Conservation (phyloP, 495 filamentous ascomycete genomes). For the Penicillium crystallinum region DNA sequence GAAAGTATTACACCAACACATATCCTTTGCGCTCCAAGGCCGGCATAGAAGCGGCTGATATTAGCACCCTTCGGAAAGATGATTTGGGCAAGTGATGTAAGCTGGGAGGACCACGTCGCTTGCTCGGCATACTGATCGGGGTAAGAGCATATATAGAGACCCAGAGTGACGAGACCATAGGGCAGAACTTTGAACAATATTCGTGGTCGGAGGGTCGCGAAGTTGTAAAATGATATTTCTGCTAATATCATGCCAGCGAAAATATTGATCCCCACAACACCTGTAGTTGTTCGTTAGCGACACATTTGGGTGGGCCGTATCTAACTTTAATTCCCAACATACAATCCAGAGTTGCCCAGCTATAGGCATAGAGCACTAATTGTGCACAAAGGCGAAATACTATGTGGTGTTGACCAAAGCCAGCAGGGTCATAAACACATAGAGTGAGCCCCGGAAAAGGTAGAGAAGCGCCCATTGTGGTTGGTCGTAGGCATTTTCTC, state of each 20-base stretch:
- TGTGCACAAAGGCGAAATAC: slow-evolving; percentile 9
- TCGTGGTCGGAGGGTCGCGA: background rate
- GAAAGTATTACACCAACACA: slow-evolving; percentile 12
- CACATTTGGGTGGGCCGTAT: background rate
- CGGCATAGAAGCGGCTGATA: slow-evolving; percentile 6
- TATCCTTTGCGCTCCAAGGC: slow-evolving; percentile 11
- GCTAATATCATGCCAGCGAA: slow-evolving; percentile 14
- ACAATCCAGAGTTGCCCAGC: slow-evolving; percentile 8
- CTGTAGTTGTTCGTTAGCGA: background rate
- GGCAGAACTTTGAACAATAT: background rate
- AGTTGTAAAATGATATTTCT: slow-evolving; percentile 7
- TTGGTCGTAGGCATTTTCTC: slow-evolving; percentile 11
- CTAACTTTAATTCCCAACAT: background rate
- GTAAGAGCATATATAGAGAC: slow-evolving; percentile 9
- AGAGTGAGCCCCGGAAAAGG: slow-evolving; percentile 9
- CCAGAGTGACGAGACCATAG: slow-evolving; percentile 4
- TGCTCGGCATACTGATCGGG: slow-evolving; percentile 8
- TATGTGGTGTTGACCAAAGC: slow-evolving; percentile 9
- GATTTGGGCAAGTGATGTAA: background rate
- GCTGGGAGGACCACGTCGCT: slow-evolving; percentile 9
- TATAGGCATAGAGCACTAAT: slow-evolving; percentile 1
- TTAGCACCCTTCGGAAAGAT: slow-evolving; percentile 4
- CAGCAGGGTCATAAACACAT: slow-evolving; percentile 10
- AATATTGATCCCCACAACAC: slow-evolving; percentile 6
- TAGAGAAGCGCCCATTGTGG: slow-evolving; percentile 10